A percentile compares a stretch with the other conserved stretches of the same genome.
Evolutionary conservation across 2,329 filamentous ascomycete species (phyloP).

Genomic region (Camptophora hylomeconis): DNA sequence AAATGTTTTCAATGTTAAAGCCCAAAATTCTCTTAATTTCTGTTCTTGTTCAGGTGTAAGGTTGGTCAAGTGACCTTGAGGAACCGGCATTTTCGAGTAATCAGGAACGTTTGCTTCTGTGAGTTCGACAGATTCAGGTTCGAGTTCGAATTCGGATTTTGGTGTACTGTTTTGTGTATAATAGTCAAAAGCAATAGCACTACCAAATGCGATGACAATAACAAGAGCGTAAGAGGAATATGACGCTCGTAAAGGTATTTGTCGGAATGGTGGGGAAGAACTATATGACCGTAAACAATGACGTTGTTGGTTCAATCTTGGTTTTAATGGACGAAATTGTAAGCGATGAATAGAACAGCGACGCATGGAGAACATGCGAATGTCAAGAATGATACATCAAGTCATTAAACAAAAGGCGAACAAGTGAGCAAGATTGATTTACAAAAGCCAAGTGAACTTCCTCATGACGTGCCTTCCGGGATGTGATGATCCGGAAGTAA

Average conservation of each 20-base stretch:
- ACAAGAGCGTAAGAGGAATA: conserved; percentile 10
- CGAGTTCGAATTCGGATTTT: not conserved
- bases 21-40: conserved; percentile 82
- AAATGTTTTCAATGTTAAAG: conserved; percentile 60
- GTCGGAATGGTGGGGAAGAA: too few relatives aligned
- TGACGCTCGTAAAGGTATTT: conserved; percentile 11
- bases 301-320: too few relatives aligned
- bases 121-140: not conserved
- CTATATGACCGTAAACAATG: too few relatives aligned
- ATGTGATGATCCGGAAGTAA: too few relatives aligned
- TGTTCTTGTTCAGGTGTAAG: conserved; percentile 80
- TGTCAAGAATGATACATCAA: too few relatives aligned
- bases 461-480: too few relatives aligned
- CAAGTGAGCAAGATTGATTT: too few relatives aligned
- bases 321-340: too few relatives aligned
- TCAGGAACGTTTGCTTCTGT: not conserved
- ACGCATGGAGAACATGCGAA: too few relatives aligned
- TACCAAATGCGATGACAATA: conserved; percentile 8
- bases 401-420: too few relatives aligned
- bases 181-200: conserved; percentile 10
- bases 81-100: conserved; percentile 14
- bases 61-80: conserved; percentile 66
- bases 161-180: not conserved
- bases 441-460: too few relatives aligned
- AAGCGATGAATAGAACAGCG: too few relatives aligned